Evolutionary conservation across 768 basidiomycete species (phyloP).

Genomic region (Lactarius evosmus): DNA sequence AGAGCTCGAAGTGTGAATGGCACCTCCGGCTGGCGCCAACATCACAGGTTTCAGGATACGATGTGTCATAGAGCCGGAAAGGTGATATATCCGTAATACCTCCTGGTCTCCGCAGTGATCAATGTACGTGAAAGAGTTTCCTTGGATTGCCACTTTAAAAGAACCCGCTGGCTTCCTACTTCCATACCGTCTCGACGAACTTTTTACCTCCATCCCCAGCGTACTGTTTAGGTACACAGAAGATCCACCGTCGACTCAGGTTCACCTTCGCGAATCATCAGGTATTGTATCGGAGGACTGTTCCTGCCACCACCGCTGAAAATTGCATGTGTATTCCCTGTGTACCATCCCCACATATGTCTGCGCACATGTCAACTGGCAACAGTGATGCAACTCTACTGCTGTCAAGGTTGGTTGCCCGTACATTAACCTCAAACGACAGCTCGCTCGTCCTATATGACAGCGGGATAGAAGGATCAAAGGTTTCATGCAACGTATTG

Average conservation of each 20-base stretch:
- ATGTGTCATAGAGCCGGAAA: neutral
- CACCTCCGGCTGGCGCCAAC: neutral
- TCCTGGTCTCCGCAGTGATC: too few relatives aligned
- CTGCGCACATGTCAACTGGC: neutral
- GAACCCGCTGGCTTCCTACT: too few relatives aligned
- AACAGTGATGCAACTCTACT: neutral
- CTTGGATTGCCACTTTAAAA: too few relatives aligned
- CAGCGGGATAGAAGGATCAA: neutral
- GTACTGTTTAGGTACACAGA: too few relatives aligned
- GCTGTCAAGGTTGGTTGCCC: neutral
- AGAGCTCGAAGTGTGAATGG: neutral
- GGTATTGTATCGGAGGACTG: neutral
- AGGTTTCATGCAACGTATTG: too few relatives aligned
- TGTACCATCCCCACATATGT: neutral
- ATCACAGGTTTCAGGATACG: neutral
- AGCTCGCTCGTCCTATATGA: neutral
- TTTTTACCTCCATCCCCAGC: too few relatives aligned
- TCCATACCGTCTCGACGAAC: too few relatives aligned
- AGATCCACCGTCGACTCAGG: too few relatives aligned
- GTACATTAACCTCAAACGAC: neutral
- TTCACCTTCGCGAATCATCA: neutral
- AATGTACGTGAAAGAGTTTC: too few relatives aligned
- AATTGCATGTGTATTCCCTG: neutral
- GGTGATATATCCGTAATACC: too few relatives aligned
- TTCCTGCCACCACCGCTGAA: neutral